Base-by-base conservation (phyloP, 2,329 filamentous ascomycete genomes). In the Lojkania enalia region DNA sequence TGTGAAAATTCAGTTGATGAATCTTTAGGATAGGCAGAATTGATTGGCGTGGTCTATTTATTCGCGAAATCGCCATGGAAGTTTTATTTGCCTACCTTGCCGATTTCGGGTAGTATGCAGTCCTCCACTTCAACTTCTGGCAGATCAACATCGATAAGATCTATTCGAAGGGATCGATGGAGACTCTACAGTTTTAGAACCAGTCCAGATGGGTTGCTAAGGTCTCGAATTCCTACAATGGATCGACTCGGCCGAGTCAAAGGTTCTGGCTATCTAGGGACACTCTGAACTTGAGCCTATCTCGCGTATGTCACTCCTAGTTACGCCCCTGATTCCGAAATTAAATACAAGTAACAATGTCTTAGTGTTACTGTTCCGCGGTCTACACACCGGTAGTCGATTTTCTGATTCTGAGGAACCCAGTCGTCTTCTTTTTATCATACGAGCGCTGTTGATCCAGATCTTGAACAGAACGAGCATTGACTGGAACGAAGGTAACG, bases 341-440 rank as follows among this genome's bases (percentile, higher is more conserved):
- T 16, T 45, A 4, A 16, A 19, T 4, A 20, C 15, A 5, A 20
- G 18, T 19, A 15, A 20, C 15, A 11, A 25, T 19, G 29, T 41
- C 3, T 20, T 47, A 5, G 44, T 42, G 6, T 25, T 47, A n/a
- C 39, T 38, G 20, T 47, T 37, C 32, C 42, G 44, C 21, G 38
- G 31, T n/a, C 13, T 42, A 15, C 44, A 47, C 29, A 31, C 29
- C 11, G 39, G 29, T 7, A 18, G 15, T 18, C 37, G 30, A 12
- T 35, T 46, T 16, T 2, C 20, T 5, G 19, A 41, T 14, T 29
- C 21, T 13, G 31, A 25, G 7, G 15, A 42, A 32, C 4, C 19
- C 12, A 25, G n/a, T 11, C 38, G 29, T 13, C 31, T 29, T 15
- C 13, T 41, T 1, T n/a, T 23, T 16, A 11, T 39, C 14, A 15